Evolutionary conservation across 371 early-diverging fungal species (phyloP), one percentile per base, ranked within the genome.

Genomic region (Mortierella sp.): DNA sequence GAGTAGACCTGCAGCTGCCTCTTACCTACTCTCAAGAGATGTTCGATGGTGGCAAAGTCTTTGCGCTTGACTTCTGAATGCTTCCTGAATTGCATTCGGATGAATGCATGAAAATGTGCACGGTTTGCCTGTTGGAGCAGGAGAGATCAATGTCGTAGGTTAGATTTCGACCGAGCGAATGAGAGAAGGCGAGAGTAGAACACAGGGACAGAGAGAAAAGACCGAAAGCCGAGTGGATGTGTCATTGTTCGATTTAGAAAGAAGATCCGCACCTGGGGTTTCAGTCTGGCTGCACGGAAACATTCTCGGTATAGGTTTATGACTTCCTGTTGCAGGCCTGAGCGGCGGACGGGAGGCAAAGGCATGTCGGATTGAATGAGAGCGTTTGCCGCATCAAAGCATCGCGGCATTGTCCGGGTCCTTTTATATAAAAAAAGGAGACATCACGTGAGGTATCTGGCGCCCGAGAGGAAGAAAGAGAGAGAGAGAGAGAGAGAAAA

Each of bases 21-120:
- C 62, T 84, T 82, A 23, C 90, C 90, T 46, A 77, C 82, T 50
- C 90, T 81, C 25, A 89, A 80, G 75, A 90, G 86, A 64, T 90
- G 88, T 69, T 90, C 90, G 52, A 90, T 89, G 1, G 90, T 88
- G 15, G 86, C 75, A 74, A 90, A 88, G 64, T 90, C 90, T 44
- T 66, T 52, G n/a, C 80, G 80, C 70, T 81, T 84, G n/a, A 82
- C 81, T 4, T 86, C 82, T 29, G 85, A 71, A 60, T 88, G 86
- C 68, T 85, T 80, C 51, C 83, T 81, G 66, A 90, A 90, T 62
- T 88, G 87, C 69, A 83, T 84, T 21, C 90, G 86, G 64, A 90
- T 88, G 60, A 84, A 88, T 50, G 84, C 82, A 62, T 88, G 83
- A 80, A 88, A 90, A 58, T 84, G 85, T 15, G 84, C 83, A 26